Evolutionary conservation across 768 basidiomycete genomes (phyloP).

Genomic region (Podaxis rugospora): DNA sequence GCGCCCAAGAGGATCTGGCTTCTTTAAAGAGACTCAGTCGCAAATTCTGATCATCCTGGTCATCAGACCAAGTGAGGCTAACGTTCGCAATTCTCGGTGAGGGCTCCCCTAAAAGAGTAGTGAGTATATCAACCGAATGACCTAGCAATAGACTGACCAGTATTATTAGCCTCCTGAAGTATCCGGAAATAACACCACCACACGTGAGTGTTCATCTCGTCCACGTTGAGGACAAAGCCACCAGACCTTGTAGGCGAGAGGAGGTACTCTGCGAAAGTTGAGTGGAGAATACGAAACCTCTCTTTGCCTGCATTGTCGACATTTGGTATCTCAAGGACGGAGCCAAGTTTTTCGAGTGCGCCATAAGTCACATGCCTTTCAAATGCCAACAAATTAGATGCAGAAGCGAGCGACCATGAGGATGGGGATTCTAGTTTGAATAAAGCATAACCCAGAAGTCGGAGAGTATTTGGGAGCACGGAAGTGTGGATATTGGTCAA

Average conservation of each 20-base stretch:
- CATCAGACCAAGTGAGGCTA: not conserved
- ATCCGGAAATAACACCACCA: not conserved
- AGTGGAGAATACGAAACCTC: not conserved
- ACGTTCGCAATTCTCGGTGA: not conserved
- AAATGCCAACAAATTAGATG: not conserved
- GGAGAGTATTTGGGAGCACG: not conserved
- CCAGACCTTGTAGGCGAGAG: not conserved
- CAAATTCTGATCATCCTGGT: not conserved
- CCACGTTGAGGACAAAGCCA: not conserved
- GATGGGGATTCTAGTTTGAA: not conserved
- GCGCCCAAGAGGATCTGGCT: not conserved
- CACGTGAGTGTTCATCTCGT: not conserved
- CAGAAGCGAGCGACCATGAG: not conserved
- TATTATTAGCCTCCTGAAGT: not conserved
- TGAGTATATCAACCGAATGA: not conserved
- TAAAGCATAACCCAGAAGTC: not conserved
- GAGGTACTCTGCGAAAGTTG: not conserved
- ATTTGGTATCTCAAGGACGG: not conserved
- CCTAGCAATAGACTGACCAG: not conserved
- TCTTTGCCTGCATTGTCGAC: not conserved
- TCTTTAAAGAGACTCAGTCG: not conserved
- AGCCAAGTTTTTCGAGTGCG: not conserved
- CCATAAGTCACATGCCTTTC: not conserved
- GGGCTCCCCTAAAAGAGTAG: not conserved
- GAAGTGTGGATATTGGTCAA: not conserved